Evolutionary conservation across 2,329 filamentous ascomycete species (phyloP).

Genomic region (Bisporella sp.): DNA sequence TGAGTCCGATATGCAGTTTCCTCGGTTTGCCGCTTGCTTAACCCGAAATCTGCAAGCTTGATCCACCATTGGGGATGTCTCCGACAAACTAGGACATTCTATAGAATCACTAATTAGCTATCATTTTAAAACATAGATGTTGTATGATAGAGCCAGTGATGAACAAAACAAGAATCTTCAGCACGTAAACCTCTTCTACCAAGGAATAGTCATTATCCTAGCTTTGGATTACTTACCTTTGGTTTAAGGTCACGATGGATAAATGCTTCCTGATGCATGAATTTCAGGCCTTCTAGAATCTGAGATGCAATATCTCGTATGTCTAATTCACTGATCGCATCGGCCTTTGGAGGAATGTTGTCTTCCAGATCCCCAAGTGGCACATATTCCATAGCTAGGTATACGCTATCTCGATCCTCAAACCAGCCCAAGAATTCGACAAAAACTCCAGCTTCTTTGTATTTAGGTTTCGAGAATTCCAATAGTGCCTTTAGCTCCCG

Average conservation of each 20-base stretch:
- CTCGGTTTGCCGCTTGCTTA: conserved; percentile 25
- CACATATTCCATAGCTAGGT: conserved; percentile 34
- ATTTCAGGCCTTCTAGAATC: conserved; percentile 5
- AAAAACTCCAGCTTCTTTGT: conserved; percentile 11
- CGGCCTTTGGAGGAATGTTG: conserved; percentile 3
- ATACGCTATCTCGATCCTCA: conserved; percentile 22
- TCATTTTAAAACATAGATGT: not conserved
- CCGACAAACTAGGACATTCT: not conserved
- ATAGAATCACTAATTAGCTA: conserved; percentile 3
- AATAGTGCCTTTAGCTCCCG: conserved; percentile 6
- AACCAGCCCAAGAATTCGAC: conserved; percentile 28
- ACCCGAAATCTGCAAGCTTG: conserved; percentile 34
- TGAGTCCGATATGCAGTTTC: conserved; percentile 8
- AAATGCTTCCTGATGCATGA: conserved; percentile 11
- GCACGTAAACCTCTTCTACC: too few relatives aligned
- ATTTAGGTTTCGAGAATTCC: conserved; percentile 10
- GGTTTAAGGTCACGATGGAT: not conserved
- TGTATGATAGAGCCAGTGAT: not conserved
- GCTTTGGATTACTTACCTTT: too few relatives aligned
- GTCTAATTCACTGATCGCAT: conserved; percentile 1
- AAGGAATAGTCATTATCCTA: too few relatives aligned
- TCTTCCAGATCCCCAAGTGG: conserved; percentile 28
- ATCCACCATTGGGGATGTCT: conserved; percentile 22
- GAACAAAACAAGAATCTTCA: too few relatives aligned
- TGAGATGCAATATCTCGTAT: conserved; percentile 5